These are phyloP conservation scores for Kwoniella shandongensis DNA, from an alignment of 768 basidiomycete genomes.

Conservation along the genomic window DNA sequence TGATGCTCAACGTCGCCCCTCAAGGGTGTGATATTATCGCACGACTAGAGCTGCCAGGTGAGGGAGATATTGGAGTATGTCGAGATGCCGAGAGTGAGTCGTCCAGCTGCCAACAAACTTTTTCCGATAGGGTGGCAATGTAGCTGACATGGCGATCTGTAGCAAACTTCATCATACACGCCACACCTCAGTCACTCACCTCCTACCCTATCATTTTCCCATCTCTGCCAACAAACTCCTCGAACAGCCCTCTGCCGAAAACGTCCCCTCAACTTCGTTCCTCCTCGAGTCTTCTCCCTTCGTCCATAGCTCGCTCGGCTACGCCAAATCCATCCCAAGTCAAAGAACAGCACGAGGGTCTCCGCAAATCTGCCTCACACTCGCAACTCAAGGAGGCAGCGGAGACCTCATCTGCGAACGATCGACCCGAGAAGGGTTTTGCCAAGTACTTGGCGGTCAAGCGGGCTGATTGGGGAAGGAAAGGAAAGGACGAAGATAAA, in stretches of 20 bases:
- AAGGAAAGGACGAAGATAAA: constrained; percentile 13
- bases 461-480: constrained; percentile 18
- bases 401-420: background rate
- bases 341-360: background rate
- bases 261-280: constrained; percentile 17
- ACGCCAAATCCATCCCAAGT: constrained; percentile 10
- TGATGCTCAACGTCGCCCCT: constrained; percentile 18
- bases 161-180: constrained; percentile 31
- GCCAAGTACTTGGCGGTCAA: constrained; percentile 36
- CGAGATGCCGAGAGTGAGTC: constrained; percentile 7
- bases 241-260: background rate
- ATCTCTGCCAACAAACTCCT: background rate
- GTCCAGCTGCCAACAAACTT: background rate
- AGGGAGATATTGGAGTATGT: constrained; percentile 30
- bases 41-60: constrained; percentile 39
- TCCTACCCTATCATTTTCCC: constrained; percentile 38
- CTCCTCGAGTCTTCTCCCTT: constrained; percentile 12
- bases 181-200: constrained; percentile 21
- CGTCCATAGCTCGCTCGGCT: constrained; percentile 2
- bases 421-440: constrained; percentile 27
- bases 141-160: background rate
- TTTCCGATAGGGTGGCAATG: background rate
- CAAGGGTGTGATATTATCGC: constrained; percentile 13
- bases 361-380: constrained; percentile 14
- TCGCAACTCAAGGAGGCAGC: constrained; percentile 9